Base-by-base conservation (phyloP, 1,139 yeast genomes). In the Wickerhamomyces sp. region DNA sequence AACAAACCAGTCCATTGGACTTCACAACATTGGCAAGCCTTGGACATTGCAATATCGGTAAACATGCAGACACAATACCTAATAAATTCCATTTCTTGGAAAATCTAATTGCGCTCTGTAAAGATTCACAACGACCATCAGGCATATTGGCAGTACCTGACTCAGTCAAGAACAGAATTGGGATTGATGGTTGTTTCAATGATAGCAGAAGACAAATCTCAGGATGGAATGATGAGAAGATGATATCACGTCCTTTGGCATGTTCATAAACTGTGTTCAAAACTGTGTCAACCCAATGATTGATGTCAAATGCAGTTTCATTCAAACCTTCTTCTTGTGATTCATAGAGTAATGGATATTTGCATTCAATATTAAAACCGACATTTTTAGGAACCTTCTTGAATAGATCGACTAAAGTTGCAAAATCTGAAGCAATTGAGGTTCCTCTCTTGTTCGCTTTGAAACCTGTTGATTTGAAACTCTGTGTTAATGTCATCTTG, bases 341-440 rank as follows among this genome's bases (percentile, higher is more conserved):
- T 61, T 91, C 97, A 57, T 87, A 95, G 39, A 87, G 69, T 95
- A 91, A 86, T 4, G 98, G 97, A 55, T 88, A 91, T 56, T 88
- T 91, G 60, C 94, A 78, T 58, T 91, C 98, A 44, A 91, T 87
- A 54, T 91, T 91, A 64, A 91, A 89, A 0, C 98, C 98, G 16
- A 89, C 94, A 42, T 72, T 74, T 39, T 70, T 66, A 1, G 97
- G 97, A 19, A 91, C 64, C 45, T 85, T 85, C 52, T 73, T 72
- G 64, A 91, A 87, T 34, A 88, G 70, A 47, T 89, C 96, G 49
- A 77, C 82, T 44, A 91, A 68, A 0, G 97, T 88, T 5, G 89
- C 95, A 58, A 91, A 91, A 23, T 86, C 82, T 1, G 96, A 85
- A 12, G 96, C 96, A 54, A 91, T 87, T 1, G 93, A 80, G 37